These are phyloP conservation scores for Babesia ovis DNA, from an alignment of 169 alveolate genomes.

Conservation along the genomic window DNA sequence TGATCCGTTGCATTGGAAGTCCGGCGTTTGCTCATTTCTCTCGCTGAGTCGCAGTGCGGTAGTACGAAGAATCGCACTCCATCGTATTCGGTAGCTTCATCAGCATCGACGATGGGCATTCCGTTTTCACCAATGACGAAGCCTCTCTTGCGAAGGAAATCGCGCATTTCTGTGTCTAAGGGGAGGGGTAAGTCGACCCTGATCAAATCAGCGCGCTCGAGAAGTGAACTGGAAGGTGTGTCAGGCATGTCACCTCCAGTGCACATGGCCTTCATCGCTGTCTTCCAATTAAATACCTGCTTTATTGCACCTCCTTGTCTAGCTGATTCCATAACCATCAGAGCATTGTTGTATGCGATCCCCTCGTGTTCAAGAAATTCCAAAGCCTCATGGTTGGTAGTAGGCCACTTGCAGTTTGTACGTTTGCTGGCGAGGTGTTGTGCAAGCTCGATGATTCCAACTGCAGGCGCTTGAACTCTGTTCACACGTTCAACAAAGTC, in stretches of 20 bases:
- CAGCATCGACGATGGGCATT: conserved; percentile 19
- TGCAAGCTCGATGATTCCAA: conserved; percentile 27
- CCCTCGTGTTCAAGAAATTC: conserved; percentile 32
- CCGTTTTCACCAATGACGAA: conserved; percentile 38
- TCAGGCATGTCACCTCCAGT: conserved; percentile 12
- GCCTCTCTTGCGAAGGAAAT: conserved; percentile 25
- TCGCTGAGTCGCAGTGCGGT: conserved; percentile 4
- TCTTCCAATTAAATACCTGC: conserved; percentile 34
- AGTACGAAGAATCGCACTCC: conserved; percentile 19
- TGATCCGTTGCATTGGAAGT: neutral
- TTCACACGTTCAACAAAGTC: neutral
- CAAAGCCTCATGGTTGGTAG: conserved; percentile 9
- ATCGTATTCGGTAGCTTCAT: conserved; percentile 11
- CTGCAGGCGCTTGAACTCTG: neutral
- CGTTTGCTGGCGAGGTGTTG: conserved; percentile 5
- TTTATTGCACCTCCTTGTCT: neutral
- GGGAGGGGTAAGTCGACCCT: conserved; percentile 25
- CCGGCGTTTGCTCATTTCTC: neutral
- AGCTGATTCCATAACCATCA: conserved; percentile 17
- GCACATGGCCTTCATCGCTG: conserved; percentile 41
- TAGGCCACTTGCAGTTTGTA: neutral
- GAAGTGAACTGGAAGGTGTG: neutral
- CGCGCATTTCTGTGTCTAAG: conserved; percentile 11
- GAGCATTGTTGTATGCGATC: conserved; percentile 29
- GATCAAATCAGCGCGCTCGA: conserved; percentile 9